These are phyloP conservation scores for Pyrenula massariospora DNA, from an alignment of 495 filamentous ascomycete species.

Conservation along the genomic window DNA sequence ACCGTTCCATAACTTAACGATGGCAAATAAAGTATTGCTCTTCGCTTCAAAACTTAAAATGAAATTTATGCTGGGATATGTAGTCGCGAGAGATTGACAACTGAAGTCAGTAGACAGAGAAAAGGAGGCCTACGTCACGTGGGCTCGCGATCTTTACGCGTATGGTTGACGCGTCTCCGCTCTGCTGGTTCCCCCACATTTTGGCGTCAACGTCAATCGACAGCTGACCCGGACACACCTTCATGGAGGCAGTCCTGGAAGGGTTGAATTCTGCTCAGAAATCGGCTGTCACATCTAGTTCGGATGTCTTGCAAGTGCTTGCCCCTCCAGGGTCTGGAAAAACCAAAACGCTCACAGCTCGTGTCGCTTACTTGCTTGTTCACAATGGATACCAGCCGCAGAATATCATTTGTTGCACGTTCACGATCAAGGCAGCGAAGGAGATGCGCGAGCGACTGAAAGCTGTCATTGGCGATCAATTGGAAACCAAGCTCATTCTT, in stretches of 20 bases:
- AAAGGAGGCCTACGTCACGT: too few relatives aligned
- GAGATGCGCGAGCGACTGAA: constrained; percentile 91
- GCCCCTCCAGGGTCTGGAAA: constrained; percentile 85
- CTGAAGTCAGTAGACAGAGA: too few relatives aligned
- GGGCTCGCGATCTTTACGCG: too few relatives aligned
- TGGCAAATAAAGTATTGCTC: too few relatives aligned
- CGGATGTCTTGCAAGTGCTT: constrained; percentile 77
- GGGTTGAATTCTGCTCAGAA: constrained; percentile 77
- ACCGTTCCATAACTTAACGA: too few relatives aligned
- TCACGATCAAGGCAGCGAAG: constrained; percentile 90
- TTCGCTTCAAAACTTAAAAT: too few relatives aligned
- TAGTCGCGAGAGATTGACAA: too few relatives aligned
- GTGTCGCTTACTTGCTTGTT: constrained; percentile 89
- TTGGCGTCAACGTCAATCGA: too few relatives aligned
- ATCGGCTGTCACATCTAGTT: constrained; percentile 70
- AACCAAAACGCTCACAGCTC: constrained; percentile 90
- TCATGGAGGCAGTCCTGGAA: constrained; percentile 45
- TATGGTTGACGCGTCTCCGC: too few relatives aligned
- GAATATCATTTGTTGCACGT: constrained; percentile 94
- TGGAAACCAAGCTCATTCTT: constrained; percentile 69
- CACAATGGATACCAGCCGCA: constrained; percentile 66
- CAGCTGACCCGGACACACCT: too few relatives aligned
- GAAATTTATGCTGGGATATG: too few relatives aligned
- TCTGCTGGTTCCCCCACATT: too few relatives aligned
- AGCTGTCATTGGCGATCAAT: constrained; percentile 61